Base-by-base conservation (phyloP, 768 basidiomycete species). In the Auricularia heimuer region DNA sequence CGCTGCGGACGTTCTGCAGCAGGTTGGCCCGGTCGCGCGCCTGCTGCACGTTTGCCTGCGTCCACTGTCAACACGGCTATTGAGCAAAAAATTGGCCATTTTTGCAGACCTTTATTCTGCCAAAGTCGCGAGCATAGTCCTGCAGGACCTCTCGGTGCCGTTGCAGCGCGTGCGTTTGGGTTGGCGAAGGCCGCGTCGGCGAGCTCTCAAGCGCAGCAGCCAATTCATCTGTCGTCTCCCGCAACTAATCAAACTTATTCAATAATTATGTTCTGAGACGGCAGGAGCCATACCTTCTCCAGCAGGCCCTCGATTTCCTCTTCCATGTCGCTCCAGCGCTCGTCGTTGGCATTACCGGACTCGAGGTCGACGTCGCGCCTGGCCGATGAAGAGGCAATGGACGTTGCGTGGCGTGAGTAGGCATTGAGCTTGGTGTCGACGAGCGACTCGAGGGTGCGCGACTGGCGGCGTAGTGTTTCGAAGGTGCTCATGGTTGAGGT, bases 401-500 rank as follows among this genome's bases (percentile, higher is more conserved):
- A 80, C 3, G 89, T 83, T 7, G 90, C 93, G 51, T 97, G 80
- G 69, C 92, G 90, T 21, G 92, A 85, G 76, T 98, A 98, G 10
- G 92, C 81, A 0, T 92, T 92, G 36, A 99, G 81, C 74, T 97
- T 96, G 37, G 89, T 79, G 72, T 97, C 93, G 68, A 98, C 90
- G 29, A 93, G 82, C 58, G 93, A 92, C 73, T 98, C 96, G 34
- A 98, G 85, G 3, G 94, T 94, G 70, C 95, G 82, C 76, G 92
- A 92, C 75, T 96, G 94, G 63, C 94, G 80, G 71, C 97, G 90
- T 37, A 98, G 81, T 64, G 88, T 84, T 70, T 98, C 96, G 78
- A 94, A 95, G 69, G 79, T 85, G 65, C 87, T 80, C 89, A 91
- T 92, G 34, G 34, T 11, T 29, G 33, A 39, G 64, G 14, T 65